phyloP scores from a whole-genome alignment of 2,329 filamentous ascomycete genomes.

The Penicillium sp. region DNA sequence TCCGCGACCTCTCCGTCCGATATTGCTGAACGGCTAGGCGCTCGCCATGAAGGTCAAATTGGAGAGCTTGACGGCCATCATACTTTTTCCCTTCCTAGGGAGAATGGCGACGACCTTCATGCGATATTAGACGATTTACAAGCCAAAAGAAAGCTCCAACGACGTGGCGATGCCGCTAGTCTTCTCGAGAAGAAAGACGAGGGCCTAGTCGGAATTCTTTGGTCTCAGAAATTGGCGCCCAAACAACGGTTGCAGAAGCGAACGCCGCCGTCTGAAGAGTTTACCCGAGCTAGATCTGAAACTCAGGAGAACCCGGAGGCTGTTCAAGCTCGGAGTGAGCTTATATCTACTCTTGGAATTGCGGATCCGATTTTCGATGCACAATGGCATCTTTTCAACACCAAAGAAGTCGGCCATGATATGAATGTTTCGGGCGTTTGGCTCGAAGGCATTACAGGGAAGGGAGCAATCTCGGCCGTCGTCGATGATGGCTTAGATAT shows the following conservation, averaged over 20 bases:
- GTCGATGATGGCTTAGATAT: slow-evolving; percentile 97
- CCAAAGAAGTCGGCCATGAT: slow-evolving; percentile 80
- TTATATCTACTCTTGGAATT: slow-evolving; percentile 74
- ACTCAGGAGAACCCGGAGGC: slow-evolving; percentile 49
- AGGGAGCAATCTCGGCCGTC: slow-evolving; percentile 87
- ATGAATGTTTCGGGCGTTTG: slow-evolving; percentile 96
- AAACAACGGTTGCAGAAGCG: slow-evolving; percentile 68
- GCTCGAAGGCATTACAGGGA: slow-evolving; percentile 86
- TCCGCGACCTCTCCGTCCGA: slow-evolving; percentile 65
- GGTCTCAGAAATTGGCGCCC: slow-evolving; percentile 77
- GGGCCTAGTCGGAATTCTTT: slow-evolving; percentile 73
- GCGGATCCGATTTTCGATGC: slow-evolving; percentile 87
- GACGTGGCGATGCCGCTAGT: slow-evolving; percentile 31
- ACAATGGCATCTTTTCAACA: slow-evolving; percentile 95
- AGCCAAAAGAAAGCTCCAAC: slow-evolving; percentile 66
- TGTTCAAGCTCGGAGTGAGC: slow-evolving; percentile 61
- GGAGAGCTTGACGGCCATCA: slow-evolving; percentile 81
- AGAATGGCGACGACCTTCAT: slow-evolving; percentile 60
- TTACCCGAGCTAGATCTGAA: slow-evolving; percentile 50
- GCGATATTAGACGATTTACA: slow-evolving; percentile 58
- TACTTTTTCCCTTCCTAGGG: slow-evolving; percentile 74
- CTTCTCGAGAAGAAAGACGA: slow-evolving; percentile 42
- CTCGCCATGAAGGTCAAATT: slow-evolving; percentile 80
- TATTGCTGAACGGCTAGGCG: slow-evolving; percentile 73
- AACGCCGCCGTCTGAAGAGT: slow-evolving; percentile 41